phyloP scores from a whole-genome alignment of 208 protist genomes.

The Leptomonas pyrrhocoris region DNA sequence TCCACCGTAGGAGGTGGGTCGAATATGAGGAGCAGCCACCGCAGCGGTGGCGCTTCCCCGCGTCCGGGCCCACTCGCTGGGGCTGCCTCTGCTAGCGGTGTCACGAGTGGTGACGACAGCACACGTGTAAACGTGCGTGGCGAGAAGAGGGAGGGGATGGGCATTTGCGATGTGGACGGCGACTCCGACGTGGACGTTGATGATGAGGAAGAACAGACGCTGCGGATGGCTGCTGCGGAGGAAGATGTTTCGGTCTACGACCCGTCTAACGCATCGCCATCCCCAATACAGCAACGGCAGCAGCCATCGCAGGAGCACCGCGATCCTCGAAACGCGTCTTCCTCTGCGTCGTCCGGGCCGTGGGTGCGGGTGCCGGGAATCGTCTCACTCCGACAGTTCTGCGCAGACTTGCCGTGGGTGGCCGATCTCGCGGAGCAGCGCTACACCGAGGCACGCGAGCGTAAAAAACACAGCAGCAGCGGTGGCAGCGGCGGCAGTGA shows the following conservation, averaged over 20 bases:
- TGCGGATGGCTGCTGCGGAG: constrained; percentile 10
- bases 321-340: neutral
- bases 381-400: constrained; percentile 43
- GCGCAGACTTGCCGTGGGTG: constrained; percentile 39
- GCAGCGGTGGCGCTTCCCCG: neutral
- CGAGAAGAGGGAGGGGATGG: neutral
- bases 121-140: too few relatives aligned
- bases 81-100: neutral
- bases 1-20: neutral
- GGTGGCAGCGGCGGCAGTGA: constrained; percentile 3
- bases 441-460: constrained; percentile 26
- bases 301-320: neutral
- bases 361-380: constrained; percentile 39
- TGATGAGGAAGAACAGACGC: neutral
- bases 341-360: neutral
- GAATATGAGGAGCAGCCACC: neutral
- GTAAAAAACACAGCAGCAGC: constrained; percentile 20
- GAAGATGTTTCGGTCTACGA: constrained; percentile 12
- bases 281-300: neutral
- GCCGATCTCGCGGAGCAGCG: constrained; percentile 28
- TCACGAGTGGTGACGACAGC: too few relatives aligned
- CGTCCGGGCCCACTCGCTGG: neutral
- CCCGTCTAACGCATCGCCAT: neutral
- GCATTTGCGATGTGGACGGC: constrained; percentile 16
- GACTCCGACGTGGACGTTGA: constrained; percentile 16